Evolutionary conservation across 441 rosid genomes (phyloP).

Genomic region (Gossypium gossypioides): DNA sequence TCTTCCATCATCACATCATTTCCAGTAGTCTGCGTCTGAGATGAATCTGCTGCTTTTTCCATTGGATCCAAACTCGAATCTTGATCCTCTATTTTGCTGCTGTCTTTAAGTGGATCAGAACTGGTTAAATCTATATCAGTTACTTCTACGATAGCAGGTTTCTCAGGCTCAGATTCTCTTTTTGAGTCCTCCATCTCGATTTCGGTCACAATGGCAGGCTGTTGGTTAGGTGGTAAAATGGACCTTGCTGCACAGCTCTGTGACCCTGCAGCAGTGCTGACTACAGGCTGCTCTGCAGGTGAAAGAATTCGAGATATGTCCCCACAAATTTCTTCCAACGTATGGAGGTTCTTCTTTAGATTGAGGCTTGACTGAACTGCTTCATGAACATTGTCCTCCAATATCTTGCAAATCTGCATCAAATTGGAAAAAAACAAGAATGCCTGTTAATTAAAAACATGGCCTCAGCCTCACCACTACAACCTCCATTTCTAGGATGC

Average conservation of each 20-base stretch:
- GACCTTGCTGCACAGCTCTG: conserved; percentile 14
- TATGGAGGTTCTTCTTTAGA: conserved; percentile 42
- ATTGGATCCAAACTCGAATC: neutral
- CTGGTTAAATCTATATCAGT: neutral
- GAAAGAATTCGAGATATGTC: conserved; percentile 37
- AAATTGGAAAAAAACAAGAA: neutral
- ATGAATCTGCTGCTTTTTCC: neutral
- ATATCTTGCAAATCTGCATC: conserved; percentile 53
- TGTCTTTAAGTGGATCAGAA: conserved; percentile 1
- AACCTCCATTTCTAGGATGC: neutral
- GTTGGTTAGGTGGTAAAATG: conserved; percentile 12
- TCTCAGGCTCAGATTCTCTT: neutral
- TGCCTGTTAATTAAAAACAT: neutral
- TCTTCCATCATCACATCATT: neutral
- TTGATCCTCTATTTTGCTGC: neutral
- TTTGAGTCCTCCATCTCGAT: neutral
- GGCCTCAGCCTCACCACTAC: neutral
- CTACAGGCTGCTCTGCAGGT: neutral
- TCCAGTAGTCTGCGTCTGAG: neutral
- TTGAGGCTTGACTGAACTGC: conserved; percentile 29
- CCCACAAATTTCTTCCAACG: conserved; percentile 34
- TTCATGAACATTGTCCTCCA: conserved; percentile 44
- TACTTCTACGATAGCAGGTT: neutral
- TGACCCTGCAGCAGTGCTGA: conserved; percentile 8
- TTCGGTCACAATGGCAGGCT: neutral